Conservation (phyloP, 192 early-diverging fungal genomes). For the Chytriomyces confervae region DNA sequence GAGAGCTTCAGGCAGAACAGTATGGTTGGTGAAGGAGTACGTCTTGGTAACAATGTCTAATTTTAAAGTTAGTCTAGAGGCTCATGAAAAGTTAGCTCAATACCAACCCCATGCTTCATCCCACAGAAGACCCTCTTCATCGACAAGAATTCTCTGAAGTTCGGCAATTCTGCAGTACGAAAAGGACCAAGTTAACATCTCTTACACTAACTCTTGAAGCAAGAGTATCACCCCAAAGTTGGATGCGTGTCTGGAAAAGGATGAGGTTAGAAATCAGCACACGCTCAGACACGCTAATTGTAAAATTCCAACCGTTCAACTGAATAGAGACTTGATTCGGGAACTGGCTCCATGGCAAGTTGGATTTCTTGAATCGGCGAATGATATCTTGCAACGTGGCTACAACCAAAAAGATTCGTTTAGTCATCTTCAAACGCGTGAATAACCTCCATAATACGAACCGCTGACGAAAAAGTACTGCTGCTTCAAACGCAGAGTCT, state of each 20-base stretch:
- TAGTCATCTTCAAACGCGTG: too few relatives aligned
- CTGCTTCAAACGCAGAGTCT: constrained; percentile 95
- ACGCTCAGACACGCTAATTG: not conserved
- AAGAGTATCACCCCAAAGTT: constrained; percentile 58
- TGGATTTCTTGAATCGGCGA: constrained; percentile 91
- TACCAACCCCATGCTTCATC: constrained; percentile 88
- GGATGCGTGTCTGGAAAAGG: constrained; percentile 87
- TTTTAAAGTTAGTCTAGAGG: not conserved
- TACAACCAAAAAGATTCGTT: not conserved
- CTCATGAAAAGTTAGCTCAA: not conserved
- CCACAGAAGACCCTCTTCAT: constrained; percentile 90
- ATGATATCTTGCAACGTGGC: constrained; percentile 63
- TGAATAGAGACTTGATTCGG: constrained; percentile 94
- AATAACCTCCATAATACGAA: constrained; percentile 73
- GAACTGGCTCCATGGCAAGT: constrained; percentile 84
- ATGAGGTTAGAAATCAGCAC: not conserved
- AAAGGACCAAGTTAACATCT: too few relatives aligned
- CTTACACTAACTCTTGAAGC: too few relatives aligned
- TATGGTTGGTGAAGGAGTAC: constrained; percentile 99
- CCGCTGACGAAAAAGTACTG: constrained; percentile 97
- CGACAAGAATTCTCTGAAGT: constrained; percentile 90
- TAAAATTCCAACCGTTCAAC: constrained; percentile 71
- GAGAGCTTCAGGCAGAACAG: constrained; percentile 96
- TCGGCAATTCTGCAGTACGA: constrained; percentile 68
- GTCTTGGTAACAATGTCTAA: constrained; percentile 71